Conservation (phyloP, 768 basidiomycete species). For the Termitomyces sp. region DNA sequence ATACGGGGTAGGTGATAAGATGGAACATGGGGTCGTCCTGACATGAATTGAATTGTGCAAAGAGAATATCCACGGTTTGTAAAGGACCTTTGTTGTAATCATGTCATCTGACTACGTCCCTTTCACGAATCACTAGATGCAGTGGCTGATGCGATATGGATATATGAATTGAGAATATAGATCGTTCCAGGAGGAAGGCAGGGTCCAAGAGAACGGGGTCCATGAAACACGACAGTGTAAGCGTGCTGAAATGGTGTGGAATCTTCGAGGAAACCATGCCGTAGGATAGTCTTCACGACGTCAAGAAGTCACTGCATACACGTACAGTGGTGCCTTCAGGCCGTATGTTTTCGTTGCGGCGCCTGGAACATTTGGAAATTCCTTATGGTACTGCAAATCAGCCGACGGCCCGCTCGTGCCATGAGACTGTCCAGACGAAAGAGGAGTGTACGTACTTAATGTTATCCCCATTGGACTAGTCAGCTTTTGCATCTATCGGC, state of each 20-base stretch:
- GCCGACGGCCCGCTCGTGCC: conserved; percentile 5
- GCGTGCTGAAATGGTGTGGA: no score
- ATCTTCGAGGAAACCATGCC: background rate
- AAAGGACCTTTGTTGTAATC: background rate
- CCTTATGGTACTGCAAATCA: background rate
- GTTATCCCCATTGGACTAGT: conserved; percentile 13
- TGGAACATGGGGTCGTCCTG: background rate
- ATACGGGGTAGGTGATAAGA: background rate
- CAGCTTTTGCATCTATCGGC: background rate
- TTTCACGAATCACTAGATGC: background rate
- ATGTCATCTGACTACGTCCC: conserved; percentile 1
- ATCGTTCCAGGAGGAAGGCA: background rate
- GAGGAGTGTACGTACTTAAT: background rate
- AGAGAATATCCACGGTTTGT: background rate
- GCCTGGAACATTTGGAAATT: background rate
- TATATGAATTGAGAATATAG: background rate
- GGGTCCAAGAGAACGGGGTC: background rate
- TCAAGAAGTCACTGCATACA: background rate
- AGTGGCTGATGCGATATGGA: background rate
- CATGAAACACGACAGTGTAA: background rate
- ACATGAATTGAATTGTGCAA: background rate
- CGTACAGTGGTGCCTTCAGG: no score
- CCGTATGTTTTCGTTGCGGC: background rate
- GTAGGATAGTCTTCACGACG: background rate
- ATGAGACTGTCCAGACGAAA: background rate